These are phyloP conservation scores for Rutstroemia sp. DNA, from an alignment of 2,329 filamentous ascomycete genomes.

Conservation along the genomic window DNA sequence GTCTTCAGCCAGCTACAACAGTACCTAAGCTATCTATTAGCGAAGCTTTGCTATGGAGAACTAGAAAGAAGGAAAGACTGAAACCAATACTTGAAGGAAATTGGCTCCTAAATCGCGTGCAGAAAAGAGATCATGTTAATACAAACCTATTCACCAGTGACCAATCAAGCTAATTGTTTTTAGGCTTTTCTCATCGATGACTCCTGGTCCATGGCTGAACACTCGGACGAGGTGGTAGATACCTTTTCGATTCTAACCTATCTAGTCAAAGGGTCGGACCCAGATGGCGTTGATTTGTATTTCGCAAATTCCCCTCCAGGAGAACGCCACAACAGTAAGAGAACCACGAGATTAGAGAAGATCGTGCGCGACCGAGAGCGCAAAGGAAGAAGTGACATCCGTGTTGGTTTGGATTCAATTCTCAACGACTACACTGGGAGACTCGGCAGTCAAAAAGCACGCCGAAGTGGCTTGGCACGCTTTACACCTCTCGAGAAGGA, in stretches of 20 bases:
- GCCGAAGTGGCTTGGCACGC: background rate
- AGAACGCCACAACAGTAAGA: background rate
- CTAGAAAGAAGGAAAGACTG: background rate
- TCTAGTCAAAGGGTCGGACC: background rate
- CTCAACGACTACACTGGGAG: conserved; percentile 8
- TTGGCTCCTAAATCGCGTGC: background rate
- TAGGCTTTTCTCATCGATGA: background rate
- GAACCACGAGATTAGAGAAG: background rate
- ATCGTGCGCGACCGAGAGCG: background rate
- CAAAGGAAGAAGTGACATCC: conserved; percentile 7
- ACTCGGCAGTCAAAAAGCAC: background rate
- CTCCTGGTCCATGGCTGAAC: background rate
- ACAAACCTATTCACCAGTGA: background rate
- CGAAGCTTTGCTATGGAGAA: background rate
- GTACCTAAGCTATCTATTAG: background rate
- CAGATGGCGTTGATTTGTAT: background rate
- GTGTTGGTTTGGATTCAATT: background rate
- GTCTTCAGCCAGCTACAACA: background rate
- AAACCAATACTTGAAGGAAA: background rate
- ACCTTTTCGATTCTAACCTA: background rate
- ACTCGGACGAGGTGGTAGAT: background rate
- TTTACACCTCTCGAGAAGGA: background rate
- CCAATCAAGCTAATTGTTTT: background rate
- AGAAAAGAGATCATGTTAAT: background rate
- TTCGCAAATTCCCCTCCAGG: background rate